Percentiles rank a stretch among this genome's conserved stretches.
These are phyloP conservation scores for Blastosporella zonata DNA, from an alignment of 1,284 basidiomycete genomes.

Conservation along the genomic window DNA sequence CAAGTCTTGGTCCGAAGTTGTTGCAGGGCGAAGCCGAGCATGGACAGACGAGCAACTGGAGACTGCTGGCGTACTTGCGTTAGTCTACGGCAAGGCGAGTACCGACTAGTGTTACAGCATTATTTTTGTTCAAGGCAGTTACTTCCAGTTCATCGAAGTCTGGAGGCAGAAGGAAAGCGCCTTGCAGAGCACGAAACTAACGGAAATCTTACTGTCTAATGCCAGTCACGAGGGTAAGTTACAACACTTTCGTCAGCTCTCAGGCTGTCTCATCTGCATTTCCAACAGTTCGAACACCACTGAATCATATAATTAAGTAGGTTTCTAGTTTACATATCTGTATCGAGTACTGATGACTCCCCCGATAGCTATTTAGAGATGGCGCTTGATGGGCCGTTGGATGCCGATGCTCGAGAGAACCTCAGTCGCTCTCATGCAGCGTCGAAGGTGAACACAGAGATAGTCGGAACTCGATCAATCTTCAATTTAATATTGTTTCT, in stretches of 20 bases:
- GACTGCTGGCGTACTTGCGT: slow-evolving; percentile 81
- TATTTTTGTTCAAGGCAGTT: neutral
- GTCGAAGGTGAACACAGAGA: slow-evolving; percentile 65
- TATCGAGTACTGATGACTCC: slow-evolving; percentile 4
- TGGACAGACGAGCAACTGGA: slow-evolving; percentile 91
- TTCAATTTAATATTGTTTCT: neutral
- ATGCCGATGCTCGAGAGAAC: slow-evolving; percentile 78
- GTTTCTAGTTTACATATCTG: slow-evolving; percentile 14
- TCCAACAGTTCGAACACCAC: slow-evolving; percentile 60
- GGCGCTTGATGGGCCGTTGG: slow-evolving; percentile 78
- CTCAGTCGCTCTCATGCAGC: slow-evolving; percentile 78
- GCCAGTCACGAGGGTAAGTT: slow-evolving; percentile 83
- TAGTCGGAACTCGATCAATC: no score
- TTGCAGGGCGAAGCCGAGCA: slow-evolving; percentile 67
- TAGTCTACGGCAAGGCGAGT: slow-evolving; percentile 75
- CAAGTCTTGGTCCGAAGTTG: slow-evolving; percentile 79
- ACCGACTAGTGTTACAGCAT: neutral
- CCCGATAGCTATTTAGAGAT: slow-evolving; percentile 74
- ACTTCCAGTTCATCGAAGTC: slow-evolving; percentile 74
- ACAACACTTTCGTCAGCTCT: slow-evolving; percentile 6
- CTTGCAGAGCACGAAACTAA: slow-evolving; percentile 75
- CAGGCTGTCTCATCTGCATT: neutral
- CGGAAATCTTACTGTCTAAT: slow-evolving; percentile 81
- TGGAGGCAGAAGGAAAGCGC: slow-evolving; percentile 87
- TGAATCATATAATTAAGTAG: slow-evolving; percentile 76